Evolutionary conservation across 495 filamentous ascomycete species (phyloP), one percentile per base, ranked within the genome.

Genomic region (Penicillium daleae): DNA sequence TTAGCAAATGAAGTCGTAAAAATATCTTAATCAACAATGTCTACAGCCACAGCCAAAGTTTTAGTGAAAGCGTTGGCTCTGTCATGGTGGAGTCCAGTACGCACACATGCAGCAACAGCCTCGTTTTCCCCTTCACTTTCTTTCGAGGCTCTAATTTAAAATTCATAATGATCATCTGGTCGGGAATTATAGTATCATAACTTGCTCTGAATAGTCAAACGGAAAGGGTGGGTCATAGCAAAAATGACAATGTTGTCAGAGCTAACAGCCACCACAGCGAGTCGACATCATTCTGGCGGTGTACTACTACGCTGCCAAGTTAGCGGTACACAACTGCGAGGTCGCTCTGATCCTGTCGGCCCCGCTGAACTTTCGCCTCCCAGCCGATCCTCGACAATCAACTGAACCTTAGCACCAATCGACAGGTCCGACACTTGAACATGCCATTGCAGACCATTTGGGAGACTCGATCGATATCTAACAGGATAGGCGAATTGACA

Each of bases 211-310:
- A 5, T 4, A 0, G 17, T 39, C n/a, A 12, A 15, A 39, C 35
- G 35, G 17, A 12, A 15, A 15, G 13, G 4, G 15, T 46, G 24
- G 10, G 8, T 22, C 21, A 46, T 46, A 22, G 42, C 7, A 21
- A 46, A 22, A 22, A 22, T 46, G 3, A 24, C 42, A 46, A 22
- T 2, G 9, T 22, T 46, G 42, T 7, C 49, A 52, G 17, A n/a
- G 49, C 49, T 31, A 52, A 46, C 19, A n/a, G 49, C 26, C 49
- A 32, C 49, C 15, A 19, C 8, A 0, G 24, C 21, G 32, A n/a
- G 3, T 42, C 53, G 56, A 63, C 64, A 64, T 69, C 64, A 66
- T 64, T 69, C 50, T 69, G 56, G 67, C 67, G 67, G 67, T 69
- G 67, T 59, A 60, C 44, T 50, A 12, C 27, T 32, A 19, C 15